These are phyloP conservation scores for Dicorynia guianensis DNA, from an alignment of 306 rosid genomes.

Conservation along the genomic window DNA sequence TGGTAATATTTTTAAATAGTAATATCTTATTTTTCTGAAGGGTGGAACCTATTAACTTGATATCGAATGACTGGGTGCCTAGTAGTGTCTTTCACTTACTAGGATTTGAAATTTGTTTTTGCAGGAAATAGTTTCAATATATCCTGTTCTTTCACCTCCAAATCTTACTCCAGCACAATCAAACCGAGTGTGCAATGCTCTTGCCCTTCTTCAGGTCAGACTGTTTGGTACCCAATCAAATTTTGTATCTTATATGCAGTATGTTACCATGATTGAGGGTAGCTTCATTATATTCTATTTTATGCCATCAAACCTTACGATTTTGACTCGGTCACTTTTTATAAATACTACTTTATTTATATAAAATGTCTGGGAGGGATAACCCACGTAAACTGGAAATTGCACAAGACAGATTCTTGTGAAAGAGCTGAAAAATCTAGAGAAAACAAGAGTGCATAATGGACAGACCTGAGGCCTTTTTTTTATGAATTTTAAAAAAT, in stretches of 20 bases:
- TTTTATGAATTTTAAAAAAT: neutral
- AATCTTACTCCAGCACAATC: slow-evolving; percentile 90
- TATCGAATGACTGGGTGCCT: slow-evolving; percentile 6
- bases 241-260: slow-evolving; percentile 17
- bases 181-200: slow-evolving; percentile 96
- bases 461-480: neutral
- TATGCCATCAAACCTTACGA: slow-evolving; percentile 5
- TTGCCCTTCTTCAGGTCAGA: slow-evolving; percentile 94
- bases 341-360: slow-evolving; percentile 10
- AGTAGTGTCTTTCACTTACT: slow-evolving; percentile 18
- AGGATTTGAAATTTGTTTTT: slow-evolving; percentile 35
- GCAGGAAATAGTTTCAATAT: slow-evolving; percentile 95
- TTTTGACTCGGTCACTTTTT: neutral
- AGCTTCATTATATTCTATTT: slow-evolving; percentile 31
- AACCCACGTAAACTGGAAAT: neutral
- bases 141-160: slow-evolving; percentile 95
- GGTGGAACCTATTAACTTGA: slow-evolving; percentile 22
- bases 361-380: slow-evolving; percentile 25
- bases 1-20: neutral
- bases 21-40: slow-evolving; percentile 11
- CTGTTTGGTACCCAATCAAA: slow-evolving; percentile 27
- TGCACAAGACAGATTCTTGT: neutral
- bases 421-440: neutral
- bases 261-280: slow-evolving; percentile 28
- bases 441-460: too few relatives aligned